Percentiles rank a stretch among this genome's conserved stretches.
These are phyloP conservation scores for Niveomyces coronatus DNA, from an alignment of 2,329 filamentous ascomycete genomes.

Conservation along the genomic window DNA sequence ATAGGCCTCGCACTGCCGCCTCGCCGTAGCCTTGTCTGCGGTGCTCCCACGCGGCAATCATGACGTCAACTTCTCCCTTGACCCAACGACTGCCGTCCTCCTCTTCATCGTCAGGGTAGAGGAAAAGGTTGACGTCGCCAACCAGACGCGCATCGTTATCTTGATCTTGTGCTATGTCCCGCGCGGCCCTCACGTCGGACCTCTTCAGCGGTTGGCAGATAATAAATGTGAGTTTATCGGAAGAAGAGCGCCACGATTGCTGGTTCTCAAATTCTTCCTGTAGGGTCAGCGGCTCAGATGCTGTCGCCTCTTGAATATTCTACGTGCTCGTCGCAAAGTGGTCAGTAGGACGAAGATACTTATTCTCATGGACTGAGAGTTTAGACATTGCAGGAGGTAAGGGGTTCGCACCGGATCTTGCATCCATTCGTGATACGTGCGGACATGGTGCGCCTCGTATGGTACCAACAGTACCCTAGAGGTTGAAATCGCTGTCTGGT, in stretches of 20 bases:
- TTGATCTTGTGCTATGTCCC: constrained; percentile 26
- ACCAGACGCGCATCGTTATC: constrained; percentile 52
- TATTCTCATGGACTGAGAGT: too few relatives aligned
- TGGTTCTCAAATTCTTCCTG: constrained; percentile 87
- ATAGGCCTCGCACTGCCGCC: constrained; percentile 54
- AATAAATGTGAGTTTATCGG: constrained; percentile 90
- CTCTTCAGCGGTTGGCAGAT: constrained; percentile 45
- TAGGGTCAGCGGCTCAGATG: constrained; percentile 73
- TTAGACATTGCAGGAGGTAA: background rate
- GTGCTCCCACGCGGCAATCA: constrained; percentile 56
- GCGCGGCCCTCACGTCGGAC: constrained; percentile 1
- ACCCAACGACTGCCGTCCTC: constrained; percentile 27
- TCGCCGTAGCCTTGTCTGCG: constrained; percentile 56
- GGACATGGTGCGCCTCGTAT: constrained; percentile 73
- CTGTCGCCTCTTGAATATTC: constrained; percentile 73
- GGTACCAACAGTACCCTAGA: constrained; percentile 65
- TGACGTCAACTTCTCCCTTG: constrained; percentile 73
- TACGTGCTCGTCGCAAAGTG: too few relatives aligned
- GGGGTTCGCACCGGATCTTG: constrained; percentile 52
- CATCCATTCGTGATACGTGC: constrained; percentile 86
- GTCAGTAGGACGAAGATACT: too few relatives aligned
- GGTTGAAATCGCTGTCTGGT: constrained; percentile 52
- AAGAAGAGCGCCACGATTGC: constrained; percentile 67
- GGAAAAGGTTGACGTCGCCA: constrained; percentile 74
- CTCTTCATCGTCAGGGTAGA: constrained; percentile 49